phyloP scores from a whole-genome alignment of 768 basidiomycete species.

The Lentinula lateritia region DNA sequence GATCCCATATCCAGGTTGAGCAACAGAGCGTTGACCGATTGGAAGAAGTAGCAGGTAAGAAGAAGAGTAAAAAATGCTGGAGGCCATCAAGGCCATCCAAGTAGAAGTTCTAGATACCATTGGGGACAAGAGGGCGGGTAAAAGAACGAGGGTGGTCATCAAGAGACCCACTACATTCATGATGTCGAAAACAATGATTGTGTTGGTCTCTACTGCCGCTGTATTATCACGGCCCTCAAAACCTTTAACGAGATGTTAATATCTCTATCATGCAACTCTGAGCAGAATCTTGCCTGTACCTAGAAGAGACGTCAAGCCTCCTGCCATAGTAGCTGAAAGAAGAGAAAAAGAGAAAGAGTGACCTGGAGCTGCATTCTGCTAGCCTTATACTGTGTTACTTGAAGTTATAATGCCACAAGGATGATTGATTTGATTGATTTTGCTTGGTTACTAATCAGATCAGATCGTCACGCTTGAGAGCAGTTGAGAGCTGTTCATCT shows the following conservation, averaged over 20 bases:
- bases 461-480: too few species aligned
- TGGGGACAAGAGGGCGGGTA: background rate
- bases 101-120: background rate
- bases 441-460: too few species aligned
- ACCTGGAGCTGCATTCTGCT: too few species aligned
- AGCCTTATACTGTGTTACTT: too few species aligned
- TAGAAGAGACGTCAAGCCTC: too few species aligned
- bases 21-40: background rate
- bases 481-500: too few species aligned
- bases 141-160: background rate
- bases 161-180: background rate
- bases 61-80: conserved; percentile 6
- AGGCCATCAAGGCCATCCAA: background rate
- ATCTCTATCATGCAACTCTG: too few species aligned
- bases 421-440: too few species aligned
- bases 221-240: background rate
- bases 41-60: conserved; percentile 1
- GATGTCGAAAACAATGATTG: background rate
- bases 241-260: background rate
- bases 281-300: too few species aligned
- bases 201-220: background rate
- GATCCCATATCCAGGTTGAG: background rate
- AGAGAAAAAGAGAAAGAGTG: too few species aligned
- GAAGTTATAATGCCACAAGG: too few species aligned
- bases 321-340: too few species aligned